These are phyloP conservation scores for Podospora conica DNA, from an alignment of 495 filamentous ascomycete genomes.

Conservation along the genomic window DNA sequence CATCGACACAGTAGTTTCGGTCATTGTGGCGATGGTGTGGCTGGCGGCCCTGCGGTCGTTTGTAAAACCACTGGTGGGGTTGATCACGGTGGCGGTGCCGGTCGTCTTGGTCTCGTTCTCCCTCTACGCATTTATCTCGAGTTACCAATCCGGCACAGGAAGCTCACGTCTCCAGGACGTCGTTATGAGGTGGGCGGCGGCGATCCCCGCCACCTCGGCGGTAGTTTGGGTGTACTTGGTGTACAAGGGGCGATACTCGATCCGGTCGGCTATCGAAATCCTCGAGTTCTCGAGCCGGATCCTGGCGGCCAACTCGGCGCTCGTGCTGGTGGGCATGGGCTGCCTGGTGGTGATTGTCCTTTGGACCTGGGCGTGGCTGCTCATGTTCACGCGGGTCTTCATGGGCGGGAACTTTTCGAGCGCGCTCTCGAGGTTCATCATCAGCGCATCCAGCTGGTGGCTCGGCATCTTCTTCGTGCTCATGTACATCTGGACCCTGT, in stretches of 20 bases:
- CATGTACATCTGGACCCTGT: constrained; percentile 92
- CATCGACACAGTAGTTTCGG: constrained; percentile 81
- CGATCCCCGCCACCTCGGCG: constrained; percentile 67
- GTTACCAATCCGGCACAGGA: constrained; percentile 67
- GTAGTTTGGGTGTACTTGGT: constrained; percentile 77
- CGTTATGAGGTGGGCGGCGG: constrained; percentile 80
- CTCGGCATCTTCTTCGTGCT: constrained; percentile 82
- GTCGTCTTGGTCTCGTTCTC: constrained; percentile 80
- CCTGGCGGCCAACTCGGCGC: constrained; percentile 72
- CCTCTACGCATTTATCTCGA: constrained; percentile 84
- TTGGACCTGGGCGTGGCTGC: constrained; percentile 95
- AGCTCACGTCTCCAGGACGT: constrained; percentile 74
- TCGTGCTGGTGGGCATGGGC: constrained; percentile 75
- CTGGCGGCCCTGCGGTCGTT: constrained; percentile 80
- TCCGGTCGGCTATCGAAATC: constrained; percentile 74
- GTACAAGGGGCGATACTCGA: constrained; percentile 68
- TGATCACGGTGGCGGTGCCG: constrained; percentile 77
- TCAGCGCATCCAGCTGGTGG: constrained; percentile 85
- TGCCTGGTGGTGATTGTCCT: constrained; percentile 67
- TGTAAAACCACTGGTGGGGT: constrained; percentile 68
- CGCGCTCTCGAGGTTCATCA: constrained; percentile 58
- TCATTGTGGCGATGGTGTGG: constrained; percentile 85
- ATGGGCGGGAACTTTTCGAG: constrained; percentile 70
- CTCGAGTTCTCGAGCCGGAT: constrained; percentile 88
- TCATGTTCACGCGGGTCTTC: constrained; percentile 94